These are phyloP conservation scores for Pythium aphanidermatum DNA, from an alignment of 352 stramenopile species.

Conservation along the genomic window DNA sequence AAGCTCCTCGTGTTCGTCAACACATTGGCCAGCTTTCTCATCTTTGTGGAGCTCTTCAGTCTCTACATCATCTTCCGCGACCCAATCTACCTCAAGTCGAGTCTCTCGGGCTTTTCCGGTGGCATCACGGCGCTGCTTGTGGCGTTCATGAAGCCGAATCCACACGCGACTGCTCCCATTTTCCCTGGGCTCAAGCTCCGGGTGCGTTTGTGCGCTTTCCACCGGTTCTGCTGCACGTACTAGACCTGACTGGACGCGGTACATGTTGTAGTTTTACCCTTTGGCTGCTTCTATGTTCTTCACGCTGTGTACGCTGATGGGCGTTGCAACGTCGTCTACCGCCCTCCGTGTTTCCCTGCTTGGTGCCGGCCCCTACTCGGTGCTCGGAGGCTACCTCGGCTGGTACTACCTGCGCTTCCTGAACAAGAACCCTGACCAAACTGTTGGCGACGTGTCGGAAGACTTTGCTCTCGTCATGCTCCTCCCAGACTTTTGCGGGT, in stretches of 20 bases:
- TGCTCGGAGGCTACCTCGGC: conserved; percentile 71
- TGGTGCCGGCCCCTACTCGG: conserved; percentile 65
- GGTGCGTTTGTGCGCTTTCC: conserved; percentile 44
- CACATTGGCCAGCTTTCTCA: conserved; percentile 51
- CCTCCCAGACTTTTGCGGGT: conserved; percentile 67
- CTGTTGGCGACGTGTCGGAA: conserved; percentile 67
- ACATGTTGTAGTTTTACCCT: conserved; percentile 77
- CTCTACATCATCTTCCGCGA: conserved; percentile 82
- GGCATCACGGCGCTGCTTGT: conserved; percentile 78
- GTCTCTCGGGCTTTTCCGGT: conserved; percentile 69
- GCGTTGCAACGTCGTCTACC: conserved; percentile 26
- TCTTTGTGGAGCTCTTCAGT: conserved; percentile 76
- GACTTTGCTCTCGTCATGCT: conserved; percentile 70
- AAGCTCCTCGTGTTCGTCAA: conserved; percentile 76
- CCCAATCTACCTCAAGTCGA: conserved; percentile 64
- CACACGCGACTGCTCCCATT: conserved; percentile 43
- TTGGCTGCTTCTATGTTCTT: conserved; percentile 46
- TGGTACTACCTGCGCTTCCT: conserved; percentile 87
- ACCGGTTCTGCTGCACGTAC: too few relatives aligned
- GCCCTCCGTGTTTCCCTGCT: conserved; percentile 45
- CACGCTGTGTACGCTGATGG: conserved; percentile 37
- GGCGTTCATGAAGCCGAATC: conserved; percentile 69
- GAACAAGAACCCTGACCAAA: conserved; percentile 68
- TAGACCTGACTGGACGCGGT: too few relatives aligned
- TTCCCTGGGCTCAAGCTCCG: conserved; percentile 57